phyloP scores from a whole-genome alignment of 768 basidiomycete species.

The Mycena rosella region DNA sequence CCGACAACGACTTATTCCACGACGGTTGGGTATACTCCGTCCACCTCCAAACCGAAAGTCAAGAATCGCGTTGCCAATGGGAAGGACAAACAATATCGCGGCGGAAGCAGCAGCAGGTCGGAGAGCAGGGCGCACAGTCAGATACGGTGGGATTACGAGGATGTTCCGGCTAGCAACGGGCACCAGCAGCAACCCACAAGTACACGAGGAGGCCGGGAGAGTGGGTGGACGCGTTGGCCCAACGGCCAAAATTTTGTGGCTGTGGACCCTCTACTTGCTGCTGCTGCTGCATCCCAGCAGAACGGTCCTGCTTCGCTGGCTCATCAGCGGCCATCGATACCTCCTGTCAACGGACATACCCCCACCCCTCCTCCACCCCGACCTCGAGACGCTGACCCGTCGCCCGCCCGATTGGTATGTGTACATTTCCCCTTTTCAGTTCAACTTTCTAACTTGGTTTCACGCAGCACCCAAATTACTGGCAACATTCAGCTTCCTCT shows the following conservation, averaged over 20 bases:
- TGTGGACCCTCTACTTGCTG: conserved; percentile 8
- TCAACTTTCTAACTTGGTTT: background rate
- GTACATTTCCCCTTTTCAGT: too few species aligned
- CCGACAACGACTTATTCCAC: conserved; percentile 42
- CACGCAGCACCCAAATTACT: conserved; percentile 25
- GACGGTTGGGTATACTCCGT: conserved; percentile 33
- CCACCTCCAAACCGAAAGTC: conserved; percentile 51
- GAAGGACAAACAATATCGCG: conserved; percentile 50
- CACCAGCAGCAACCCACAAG: conserved; percentile 46
- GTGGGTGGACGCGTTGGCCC: conserved; percentile 33
- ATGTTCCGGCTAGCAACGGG: conserved; percentile 38
- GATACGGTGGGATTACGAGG: conserved; percentile 35
- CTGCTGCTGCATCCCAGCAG: conserved; percentile 1
- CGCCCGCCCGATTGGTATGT: conserved; percentile 26
- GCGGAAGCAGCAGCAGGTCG: conserved; percentile 39
- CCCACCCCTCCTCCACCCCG: conserved; percentile 38
- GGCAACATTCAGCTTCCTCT: conserved; percentile 26
- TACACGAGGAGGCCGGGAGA: conserved; percentile 26
- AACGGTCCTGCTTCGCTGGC: conserved; percentile 44
- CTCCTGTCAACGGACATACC: conserved; percentile 42
- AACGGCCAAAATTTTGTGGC: conserved; percentile 29
- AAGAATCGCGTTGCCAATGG: conserved; percentile 51
- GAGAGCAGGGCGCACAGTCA: conserved; percentile 37
- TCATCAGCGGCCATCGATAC: conserved; percentile 40
- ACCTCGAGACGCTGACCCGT: conserved; percentile 37